Evolutionary conservation across 108 stramenopile genomes (phyloP).

Genomic region (Cyclotella cryptica): DNA sequence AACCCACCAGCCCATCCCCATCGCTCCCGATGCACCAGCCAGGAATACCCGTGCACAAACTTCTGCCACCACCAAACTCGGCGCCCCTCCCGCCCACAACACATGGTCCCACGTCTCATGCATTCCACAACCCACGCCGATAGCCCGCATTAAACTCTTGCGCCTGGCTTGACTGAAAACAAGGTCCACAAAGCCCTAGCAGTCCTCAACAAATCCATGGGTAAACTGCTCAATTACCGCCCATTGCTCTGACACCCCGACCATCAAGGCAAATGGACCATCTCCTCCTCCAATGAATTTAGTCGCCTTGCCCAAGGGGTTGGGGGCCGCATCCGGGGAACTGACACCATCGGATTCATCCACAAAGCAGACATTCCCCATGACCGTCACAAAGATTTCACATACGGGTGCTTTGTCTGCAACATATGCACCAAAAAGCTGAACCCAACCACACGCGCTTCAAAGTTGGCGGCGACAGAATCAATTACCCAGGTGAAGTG

Average conservation of each 20-base stretch:
- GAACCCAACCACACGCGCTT: constrained; percentile 8
- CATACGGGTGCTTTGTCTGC: not conserved
- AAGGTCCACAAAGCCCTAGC: not conserved
- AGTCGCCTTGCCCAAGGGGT: not conserved
- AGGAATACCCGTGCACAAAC: not conserved
- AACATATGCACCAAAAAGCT: not conserved
- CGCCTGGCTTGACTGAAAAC: not conserved
- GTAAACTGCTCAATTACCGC: not conserved
- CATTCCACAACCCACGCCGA: not conserved
- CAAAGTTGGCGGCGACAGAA: not conserved
- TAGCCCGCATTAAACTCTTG: not conserved
- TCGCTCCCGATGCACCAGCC: not conserved
- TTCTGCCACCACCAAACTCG: not conserved
- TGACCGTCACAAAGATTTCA: not conserved
- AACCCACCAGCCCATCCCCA: not conserved
- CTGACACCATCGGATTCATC: not conserved
- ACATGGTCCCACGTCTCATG: too few species aligned
- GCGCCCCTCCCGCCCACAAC: not conserved
- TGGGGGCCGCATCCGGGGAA: not conserved
- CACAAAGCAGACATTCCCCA: not conserved
- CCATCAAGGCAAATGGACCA: not conserved
- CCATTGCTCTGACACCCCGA: not conserved
- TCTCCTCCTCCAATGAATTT: not conserved
- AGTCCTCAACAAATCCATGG: not conserved
- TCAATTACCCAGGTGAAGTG: not conserved